Percentiles rank a stretch among this genome's conserved stretches.
Conservation (phyloP, 140 eudicot genomes). For the Flaveria floridana region DNA sequence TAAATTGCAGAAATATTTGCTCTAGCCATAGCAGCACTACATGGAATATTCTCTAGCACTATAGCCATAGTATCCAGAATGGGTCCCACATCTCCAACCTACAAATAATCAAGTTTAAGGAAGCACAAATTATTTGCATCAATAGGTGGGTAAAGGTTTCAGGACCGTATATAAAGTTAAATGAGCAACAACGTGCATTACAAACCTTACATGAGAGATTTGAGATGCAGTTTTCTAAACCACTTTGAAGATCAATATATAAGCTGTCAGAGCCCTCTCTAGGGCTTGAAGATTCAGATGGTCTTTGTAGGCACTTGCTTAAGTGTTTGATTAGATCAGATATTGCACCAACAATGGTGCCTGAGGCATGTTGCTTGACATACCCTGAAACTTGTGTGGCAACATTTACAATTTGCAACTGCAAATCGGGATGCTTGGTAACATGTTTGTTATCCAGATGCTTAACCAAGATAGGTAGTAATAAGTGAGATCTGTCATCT, state of each 20-base stretch:
- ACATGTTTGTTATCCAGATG: constrained; percentile 73
- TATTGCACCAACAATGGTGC: constrained; percentile 63
- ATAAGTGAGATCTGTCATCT: constrained; percentile 64
- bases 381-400: constrained; percentile 51
- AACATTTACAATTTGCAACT: constrained; percentile 51
- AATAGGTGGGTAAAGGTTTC: neutral
- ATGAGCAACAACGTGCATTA: neutral
- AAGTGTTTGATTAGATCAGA: constrained; percentile 61
- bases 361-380: constrained; percentile 56
- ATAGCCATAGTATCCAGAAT: constrained; percentile 78
- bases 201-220: constrained; percentile 64
- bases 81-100: constrained; percentile 86
- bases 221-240: constrained; percentile 57
- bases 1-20: constrained; percentile 55
- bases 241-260: constrained; percentile 57
- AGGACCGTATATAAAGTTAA: neutral
- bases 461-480: constrained; percentile 65
- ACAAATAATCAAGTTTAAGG: constrained; percentile 1
- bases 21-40: constrained; percentile 50
- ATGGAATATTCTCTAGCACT: constrained; percentile 65
- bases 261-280: constrained; percentile 43
- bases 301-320: constrained; percentile 62
- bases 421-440: constrained; percentile 54
- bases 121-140: neutral
- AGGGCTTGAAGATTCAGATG: constrained; percentile 55